phyloP scores from a whole-genome alignment of 371 early-diverging fungal genomes.

The Mortierella sp. region DNA sequence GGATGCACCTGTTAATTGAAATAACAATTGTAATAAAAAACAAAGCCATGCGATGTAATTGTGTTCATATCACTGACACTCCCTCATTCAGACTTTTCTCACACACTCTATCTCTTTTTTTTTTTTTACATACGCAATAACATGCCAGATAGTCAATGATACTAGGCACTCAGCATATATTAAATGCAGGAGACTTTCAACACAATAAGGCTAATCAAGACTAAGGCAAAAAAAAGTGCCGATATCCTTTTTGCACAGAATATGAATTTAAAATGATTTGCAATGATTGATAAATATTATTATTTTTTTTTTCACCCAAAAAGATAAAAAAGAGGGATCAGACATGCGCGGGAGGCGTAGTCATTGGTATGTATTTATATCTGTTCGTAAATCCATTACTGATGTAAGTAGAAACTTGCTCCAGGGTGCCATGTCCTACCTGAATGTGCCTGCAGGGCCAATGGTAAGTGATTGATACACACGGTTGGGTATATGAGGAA shows the following conservation, averaged over 20 bases:
- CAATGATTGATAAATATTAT: no score
- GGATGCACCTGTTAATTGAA: background rate
- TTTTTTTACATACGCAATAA: background rate
- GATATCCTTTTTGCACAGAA: no score
- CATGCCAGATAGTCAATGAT: no score
- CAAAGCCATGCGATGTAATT: background rate
- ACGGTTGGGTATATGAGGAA: slow-evolving; percentile 9
- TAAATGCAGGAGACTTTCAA: background rate
- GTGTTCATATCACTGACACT: background rate
- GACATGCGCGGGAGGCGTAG: no score
- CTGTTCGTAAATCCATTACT: background rate
- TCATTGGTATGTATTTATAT: background rate
- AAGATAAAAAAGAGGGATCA: background rate
- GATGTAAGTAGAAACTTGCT: background rate
- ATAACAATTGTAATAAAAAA: background rate
- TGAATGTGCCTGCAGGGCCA: slow-evolving; percentile 24
- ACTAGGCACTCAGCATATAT: background rate
- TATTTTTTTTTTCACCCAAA: background rate
- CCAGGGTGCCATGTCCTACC: slow-evolving; percentile 13
- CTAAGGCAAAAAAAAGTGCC: no score
- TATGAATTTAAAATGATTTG: no score
- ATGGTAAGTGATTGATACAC: slow-evolving; percentile 8
- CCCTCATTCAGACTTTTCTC: background rate
- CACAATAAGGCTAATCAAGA: no score
- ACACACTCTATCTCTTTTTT: background rate